A percentile compares a stretch with the other conserved stretches of the same genome.
Conservation (phyloP, 1,284 basidiomycete species). For the Phylloboletellus chloephorus region DNA sequence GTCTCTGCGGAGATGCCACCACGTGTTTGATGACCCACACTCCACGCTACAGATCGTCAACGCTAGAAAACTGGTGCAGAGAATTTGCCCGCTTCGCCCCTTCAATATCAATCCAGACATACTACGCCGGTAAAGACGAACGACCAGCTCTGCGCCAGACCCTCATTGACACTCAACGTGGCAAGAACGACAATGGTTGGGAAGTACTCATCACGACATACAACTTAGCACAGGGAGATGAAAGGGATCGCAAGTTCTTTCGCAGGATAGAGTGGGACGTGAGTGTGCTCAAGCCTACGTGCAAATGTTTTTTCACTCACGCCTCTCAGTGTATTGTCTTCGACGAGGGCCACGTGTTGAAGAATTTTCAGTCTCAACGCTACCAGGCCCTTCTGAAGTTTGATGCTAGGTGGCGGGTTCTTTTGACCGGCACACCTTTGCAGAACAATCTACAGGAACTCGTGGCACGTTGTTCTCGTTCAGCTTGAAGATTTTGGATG, state of each 20-base stretch:
- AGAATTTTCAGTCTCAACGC: conserved; percentile 95
- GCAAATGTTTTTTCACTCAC: conserved; percentile 8
- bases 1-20: conserved; percentile 44
- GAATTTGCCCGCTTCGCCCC: conserved; percentile 93
- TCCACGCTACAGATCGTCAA: conserved; percentile 67
- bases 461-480: conserved; percentile 57
- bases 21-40: conserved; percentile 14
- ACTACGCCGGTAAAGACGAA: conserved; percentile 91
- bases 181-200: conserved; percentile 57
- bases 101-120: conserved; percentile 80
- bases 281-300: conserved; percentile 30
- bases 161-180: conserved; percentile 53
- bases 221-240: conserved; percentile 85
- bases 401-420: conserved; percentile 82
- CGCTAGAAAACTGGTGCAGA: conserved; percentile 96
- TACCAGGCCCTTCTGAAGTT: conserved; percentile 88
- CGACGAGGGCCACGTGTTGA: conserved; percentile 94
- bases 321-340: conserved; percentile 74
- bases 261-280: conserved; percentile 89
- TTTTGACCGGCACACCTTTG: conserved; percentile 94
- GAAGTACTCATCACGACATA: conserved; percentile 97
- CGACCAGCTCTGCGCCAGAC: conserved; percentile 74
- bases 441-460: conserved; percentile 93
- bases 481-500: not conserved
- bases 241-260: conserved; percentile 89